Evolutionary conservation across 2,329 filamentous ascomycete species (phyloP), one percentile per base, ranked within the genome.

Genomic region (Cladobotryum protrusum): DNA sequence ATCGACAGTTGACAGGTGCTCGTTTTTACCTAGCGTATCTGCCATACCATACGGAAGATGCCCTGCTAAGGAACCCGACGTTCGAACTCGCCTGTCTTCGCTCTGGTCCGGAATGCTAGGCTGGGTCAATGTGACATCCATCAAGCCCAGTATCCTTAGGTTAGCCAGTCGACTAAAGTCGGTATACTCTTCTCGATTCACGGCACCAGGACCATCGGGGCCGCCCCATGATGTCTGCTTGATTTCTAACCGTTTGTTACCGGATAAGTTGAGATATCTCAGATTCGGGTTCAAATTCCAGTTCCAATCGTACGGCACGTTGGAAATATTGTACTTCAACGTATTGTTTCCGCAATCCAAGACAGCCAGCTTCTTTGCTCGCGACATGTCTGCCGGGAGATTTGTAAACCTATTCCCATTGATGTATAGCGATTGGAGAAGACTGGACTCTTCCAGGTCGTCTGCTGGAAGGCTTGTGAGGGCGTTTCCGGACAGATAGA

Each of bases 291-390:
- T 99, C 77, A 93, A 88, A 63, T 97, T 97, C 93, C 93, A 99
- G 62, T 99, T 99, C 93, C 93, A 99, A 65, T 99, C 93, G 64
- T 99, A 99, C 0, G 92, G 93, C 77, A 95, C 96, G 63, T 99
- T 99, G 29, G 90, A 93, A 43, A 99, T 95, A 65, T 99, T 99
- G 78, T 99, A 99, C 68, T 97, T 99, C 50, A 99, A 75, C 18
- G 82, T 84, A 64, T 99, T 99, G 75, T 88, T 96, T 53, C 91
- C 92, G 55, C 95, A 95, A 68, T 99, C 93, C 45, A 99, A 76
- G 45, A 96, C 86, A 5, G 90, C 85, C 20, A 99, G 79, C 67
- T 93, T 93, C 69, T 90, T 88, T 41, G 96, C 89, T 66, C 96
- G 89, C 54, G 90, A 95, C 44, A 99, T 85, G 64, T 99, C 93